Conservation (phyloP, 805 yeast genomes). For the Wickerhamiella galacta region DNA sequence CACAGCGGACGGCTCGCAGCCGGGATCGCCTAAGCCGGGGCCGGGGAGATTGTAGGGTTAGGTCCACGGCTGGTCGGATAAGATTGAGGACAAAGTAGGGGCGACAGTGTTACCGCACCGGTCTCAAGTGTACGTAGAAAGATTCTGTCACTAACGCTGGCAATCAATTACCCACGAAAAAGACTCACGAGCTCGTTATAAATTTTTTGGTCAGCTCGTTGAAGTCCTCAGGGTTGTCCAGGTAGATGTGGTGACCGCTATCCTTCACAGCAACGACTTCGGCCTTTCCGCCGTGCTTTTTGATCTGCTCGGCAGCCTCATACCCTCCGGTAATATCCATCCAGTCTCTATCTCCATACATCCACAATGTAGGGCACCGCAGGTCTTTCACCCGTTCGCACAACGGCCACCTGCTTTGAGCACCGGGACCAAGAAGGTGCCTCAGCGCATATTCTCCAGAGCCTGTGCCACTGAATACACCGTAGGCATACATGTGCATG, state of each 20-base stretch:
- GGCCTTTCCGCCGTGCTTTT: constrained; percentile 15
- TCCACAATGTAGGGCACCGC: constrained; percentile 52
- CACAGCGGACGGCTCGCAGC: too few species aligned
- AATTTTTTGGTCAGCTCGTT: constrained; percentile 33
- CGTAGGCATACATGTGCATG: constrained; percentile 66
- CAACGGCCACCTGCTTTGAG: constrained; percentile 67
- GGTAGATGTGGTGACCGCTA: constrained; percentile 61
- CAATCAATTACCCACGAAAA: background rate
- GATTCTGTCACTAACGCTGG: too few species aligned
- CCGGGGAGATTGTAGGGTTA: too few species aligned
- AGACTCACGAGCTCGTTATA: constrained; percentile 25
- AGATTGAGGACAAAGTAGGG: too few species aligned
- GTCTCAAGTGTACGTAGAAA: too few species aligned
- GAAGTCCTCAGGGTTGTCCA: constrained; percentile 43
- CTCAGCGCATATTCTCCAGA: constrained; percentile 88
- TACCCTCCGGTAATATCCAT: constrained; percentile 32
- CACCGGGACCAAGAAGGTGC: constrained; percentile 78
- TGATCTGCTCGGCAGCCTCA: constrained; percentile 20
- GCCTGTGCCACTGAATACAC: constrained; percentile 72
- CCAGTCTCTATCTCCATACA: constrained; percentile 73
- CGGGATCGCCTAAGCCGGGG: too few species aligned
- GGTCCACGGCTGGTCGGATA: too few species aligned
- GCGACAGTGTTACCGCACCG: too few species aligned
- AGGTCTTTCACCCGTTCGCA: constrained; percentile 32
- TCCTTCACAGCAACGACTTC: constrained; percentile 26